phyloP scores from a whole-genome alignment of 2,329 filamentous ascomycete genomes.

The Aspergillus transmontanensis region DNA sequence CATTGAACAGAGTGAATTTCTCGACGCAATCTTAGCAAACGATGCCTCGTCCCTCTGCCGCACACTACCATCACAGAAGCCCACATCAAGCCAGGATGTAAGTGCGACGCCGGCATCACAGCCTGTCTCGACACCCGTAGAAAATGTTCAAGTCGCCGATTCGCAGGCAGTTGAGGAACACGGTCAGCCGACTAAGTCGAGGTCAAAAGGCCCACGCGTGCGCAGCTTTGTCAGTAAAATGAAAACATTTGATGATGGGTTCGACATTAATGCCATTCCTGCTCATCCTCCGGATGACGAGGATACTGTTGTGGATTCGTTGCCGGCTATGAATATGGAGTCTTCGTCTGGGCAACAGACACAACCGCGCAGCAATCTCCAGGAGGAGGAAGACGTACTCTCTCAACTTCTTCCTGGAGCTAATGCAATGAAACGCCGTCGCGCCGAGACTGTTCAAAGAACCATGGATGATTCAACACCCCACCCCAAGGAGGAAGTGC shows the following conservation, averaged over 20 bases:
- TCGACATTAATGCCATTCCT: slow-evolving; percentile 49
- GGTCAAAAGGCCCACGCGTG: slow-evolving; percentile 27
- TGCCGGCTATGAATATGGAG: slow-evolving; percentile 25
- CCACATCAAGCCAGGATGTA: slow-evolving; percentile 40
- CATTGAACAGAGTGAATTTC: slow-evolving; percentile 86
- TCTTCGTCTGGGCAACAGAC: slow-evolving; percentile 24
- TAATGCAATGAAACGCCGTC: slow-evolving; percentile 76
- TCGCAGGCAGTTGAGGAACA: slow-evolving; percentile 20
- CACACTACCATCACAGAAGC: slow-evolving; percentile 53
- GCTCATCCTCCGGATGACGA: slow-evolving; percentile 34
- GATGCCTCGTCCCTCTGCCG: slow-evolving; percentile 73
- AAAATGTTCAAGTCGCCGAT: slow-evolving; percentile 11
- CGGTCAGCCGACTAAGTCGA: slow-evolving; percentile 19
- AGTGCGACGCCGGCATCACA: slow-evolving; percentile 5
- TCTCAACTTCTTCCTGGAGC: slow-evolving; percentile 75
- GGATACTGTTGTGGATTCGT: slow-evolving; percentile 17
- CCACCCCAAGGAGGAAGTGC: slow-evolving; percentile 27
- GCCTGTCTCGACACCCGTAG: slow-evolving; percentile 9
- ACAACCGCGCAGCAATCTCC: slow-evolving; percentile 29
- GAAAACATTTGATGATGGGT: slow-evolving; percentile 70
- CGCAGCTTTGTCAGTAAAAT: slow-evolving; percentile 55
- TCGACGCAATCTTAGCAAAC: slow-evolving; percentile 83
- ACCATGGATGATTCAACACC: slow-evolving; percentile 35
- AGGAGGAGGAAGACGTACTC: slow-evolving; percentile 59
- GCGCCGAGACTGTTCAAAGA: slow-evolving; percentile 61